A percentile compares a stretch with the other conserved stretches of the same genome.
Conservation (phyloP, 164 flowering plant genomes). For the Paratinospora sagittata region DNA sequence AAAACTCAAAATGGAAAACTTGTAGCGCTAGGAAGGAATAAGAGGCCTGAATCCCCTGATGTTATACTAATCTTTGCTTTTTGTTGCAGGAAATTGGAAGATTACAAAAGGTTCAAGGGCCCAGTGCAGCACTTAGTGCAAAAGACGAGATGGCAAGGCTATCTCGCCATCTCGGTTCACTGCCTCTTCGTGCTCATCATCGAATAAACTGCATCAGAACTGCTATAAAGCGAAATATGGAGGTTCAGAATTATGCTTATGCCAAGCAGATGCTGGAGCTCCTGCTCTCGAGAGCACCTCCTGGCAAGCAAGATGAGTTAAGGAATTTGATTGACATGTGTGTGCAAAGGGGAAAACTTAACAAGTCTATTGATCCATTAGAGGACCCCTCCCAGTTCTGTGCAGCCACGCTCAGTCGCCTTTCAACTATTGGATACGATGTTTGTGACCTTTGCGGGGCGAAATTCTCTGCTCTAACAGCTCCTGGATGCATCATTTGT, state of each 20-base stretch:
- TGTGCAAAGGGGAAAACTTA: conserved; percentile 72
- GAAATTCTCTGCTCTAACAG: conserved; percentile 80
- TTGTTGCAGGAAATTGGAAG: conserved; percentile 76
- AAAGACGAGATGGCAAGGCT: conserved; percentile 98
- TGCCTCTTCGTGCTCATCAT: conserved; percentile 91
- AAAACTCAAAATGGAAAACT: no score
- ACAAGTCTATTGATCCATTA: conserved; percentile 92
- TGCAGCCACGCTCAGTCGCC: conserved; percentile 90
- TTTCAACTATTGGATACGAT: conserved; percentile 96
- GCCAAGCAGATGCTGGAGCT: conserved; percentile 97
- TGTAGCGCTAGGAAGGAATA: no score
- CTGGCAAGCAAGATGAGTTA: conserved; percentile 91
- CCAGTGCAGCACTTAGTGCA: conserved; percentile 93
- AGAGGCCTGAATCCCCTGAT: background rate
- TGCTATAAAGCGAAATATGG: conserved; percentile 96
- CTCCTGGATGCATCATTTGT: conserved; percentile 96
- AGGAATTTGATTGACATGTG: conserved; percentile 87
- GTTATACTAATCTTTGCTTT: background rate
- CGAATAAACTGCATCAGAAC: conserved; percentile 92
- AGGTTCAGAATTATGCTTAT: conserved; percentile 90
- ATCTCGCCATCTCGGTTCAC: conserved; percentile 90
- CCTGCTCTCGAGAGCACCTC: conserved; percentile 87
- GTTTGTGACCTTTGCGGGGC: conserved; percentile 98
- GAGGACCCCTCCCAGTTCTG: conserved; percentile 99
- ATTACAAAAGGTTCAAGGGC: conserved; percentile 88